Evolutionary conservation across 2,329 filamentous ascomycete species (phyloP).

Genomic region (Dactylellina drechsleri): DNA sequence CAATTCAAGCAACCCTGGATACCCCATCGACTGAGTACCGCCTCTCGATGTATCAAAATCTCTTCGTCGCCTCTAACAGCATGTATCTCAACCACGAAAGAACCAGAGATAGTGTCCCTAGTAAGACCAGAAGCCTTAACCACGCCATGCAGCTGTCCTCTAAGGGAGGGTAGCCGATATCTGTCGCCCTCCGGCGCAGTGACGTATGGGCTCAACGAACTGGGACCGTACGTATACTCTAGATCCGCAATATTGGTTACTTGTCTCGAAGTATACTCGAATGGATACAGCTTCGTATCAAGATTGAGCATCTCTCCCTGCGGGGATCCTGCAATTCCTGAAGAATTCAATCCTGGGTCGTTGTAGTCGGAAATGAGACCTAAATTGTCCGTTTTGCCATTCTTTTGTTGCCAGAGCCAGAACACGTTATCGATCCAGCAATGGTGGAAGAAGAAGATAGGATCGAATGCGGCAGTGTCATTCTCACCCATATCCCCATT

Average conservation of each 20-base stretch:
- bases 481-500: constrained; percentile 61
- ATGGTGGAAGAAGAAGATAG: constrained; percentile 61
- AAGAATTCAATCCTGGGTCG: neutral
- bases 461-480: constrained; percentile 60
- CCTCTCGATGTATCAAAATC: constrained; percentile 46
- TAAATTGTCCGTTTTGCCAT: constrained; percentile 16
- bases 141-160: constrained; percentile 1
- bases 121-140: constrained; percentile 53
- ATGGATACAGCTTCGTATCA: constrained; percentile 20
- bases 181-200: no score
- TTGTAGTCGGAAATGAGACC: constrained; percentile 1
- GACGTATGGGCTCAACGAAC: constrained; percentile 16
- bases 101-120: constrained; percentile 56
- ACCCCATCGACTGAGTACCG: constrained; percentile 58
- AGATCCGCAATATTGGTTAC: constrained; percentile 16
- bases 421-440: constrained; percentile 60
- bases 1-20: constrained; percentile 58
- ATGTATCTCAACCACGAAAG: constrained; percentile 57
- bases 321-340: constrained; percentile 10
- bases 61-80: constrained; percentile 20
- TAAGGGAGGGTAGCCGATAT: neutral
- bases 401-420: constrained; percentile 59
- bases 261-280: constrained; percentile 14
- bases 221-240: constrained; percentile 21
- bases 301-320: constrained; percentile 23